Base-by-base conservation (phyloP, 768 basidiomycete genomes). In the Trametes meyenii region DNA sequence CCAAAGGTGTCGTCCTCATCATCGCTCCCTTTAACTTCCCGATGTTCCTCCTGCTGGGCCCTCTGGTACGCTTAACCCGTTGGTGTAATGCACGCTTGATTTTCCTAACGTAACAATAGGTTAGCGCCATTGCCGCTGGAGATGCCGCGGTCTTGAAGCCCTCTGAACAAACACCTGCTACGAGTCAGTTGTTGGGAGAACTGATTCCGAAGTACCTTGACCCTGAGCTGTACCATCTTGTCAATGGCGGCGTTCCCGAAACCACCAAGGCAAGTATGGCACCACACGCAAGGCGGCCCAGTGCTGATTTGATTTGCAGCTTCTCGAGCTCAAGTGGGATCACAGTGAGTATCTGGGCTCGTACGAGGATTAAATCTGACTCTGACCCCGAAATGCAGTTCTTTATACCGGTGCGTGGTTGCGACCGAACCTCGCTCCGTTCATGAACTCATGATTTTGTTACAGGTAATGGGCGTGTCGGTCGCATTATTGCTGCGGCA, bases 11-110 rank as follows among this genome's bases (percentile, higher is more conserved):
- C 26, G 81, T 87, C 0, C 75, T 90, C 54, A 82, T 89, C 68
- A 88, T 92, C 61, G 79, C 78, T 35, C 88, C 89, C 0, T 91
- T 89, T 81, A 91, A 90, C 72, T 90, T 87, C 67, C 90, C 89
- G 0, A 60, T 90, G 13, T 87, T 79, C 78, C 72, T 89, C 55
- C 71, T 80, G 0, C 42, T 90, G 7, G 75, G 78, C 0, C 88
- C 88, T 12, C 61, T 93, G 62, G 88, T 88, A 60, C 21, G 81
- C 6, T 61, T 1, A 5, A 10, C 4, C 26, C 49, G 8, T 39
- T 24, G 36, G 35, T 19, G 36, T 5, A 23, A 13, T 38, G 4
- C 29, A 36, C 8, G 19, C 16, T 12, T 11, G 21, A 23, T 1
- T 1, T 48, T 14, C 10, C 12, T 24, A 23, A 29, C 16, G 1